Percentiles rank a stretch among this genome's conserved stretches.
Conservation (phyloP, 2,329 filamentous ascomycete genomes). For the Akanthomyces dipterigenus region DNA sequence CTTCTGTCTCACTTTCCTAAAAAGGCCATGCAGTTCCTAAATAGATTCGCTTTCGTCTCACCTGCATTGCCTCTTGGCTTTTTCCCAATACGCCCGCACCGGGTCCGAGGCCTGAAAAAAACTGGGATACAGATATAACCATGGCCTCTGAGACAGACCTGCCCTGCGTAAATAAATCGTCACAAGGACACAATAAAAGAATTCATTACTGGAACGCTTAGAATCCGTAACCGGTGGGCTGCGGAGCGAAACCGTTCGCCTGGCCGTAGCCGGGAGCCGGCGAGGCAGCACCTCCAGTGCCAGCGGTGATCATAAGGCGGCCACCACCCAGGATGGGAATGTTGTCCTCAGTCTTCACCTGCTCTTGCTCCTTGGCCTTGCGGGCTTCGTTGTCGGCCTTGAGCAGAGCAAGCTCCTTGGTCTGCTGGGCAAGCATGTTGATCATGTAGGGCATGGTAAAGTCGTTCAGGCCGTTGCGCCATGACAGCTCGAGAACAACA, state of each 20-base stretch:
- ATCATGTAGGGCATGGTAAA: conserved; percentile 99
- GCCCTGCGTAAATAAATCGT: neutral
- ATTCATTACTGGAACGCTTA: conserved; percentile 27
- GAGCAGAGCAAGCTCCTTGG: conserved; percentile 71
- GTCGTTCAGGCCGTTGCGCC: conserved; percentile 89
- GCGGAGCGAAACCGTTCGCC: conserved; percentile 81
- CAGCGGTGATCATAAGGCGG: conserved; percentile 93
- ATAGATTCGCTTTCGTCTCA: conserved; percentile 4
- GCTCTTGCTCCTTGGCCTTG: conserved; percentile 64
- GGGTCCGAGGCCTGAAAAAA: neutral
- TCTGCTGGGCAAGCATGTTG: conserved; percentile 91
- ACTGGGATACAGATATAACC: conserved; percentile 1
- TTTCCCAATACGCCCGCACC: neutral
- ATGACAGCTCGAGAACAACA: conserved; percentile 90
- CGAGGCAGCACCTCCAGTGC: conserved; percentile 55
- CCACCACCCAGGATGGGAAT: conserved; percentile 86
- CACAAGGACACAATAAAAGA: neutral
- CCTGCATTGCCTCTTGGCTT: neutral
- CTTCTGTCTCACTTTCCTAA: neutral
- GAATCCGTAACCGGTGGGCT: conserved; percentile 72
- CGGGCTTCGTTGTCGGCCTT: conserved; percentile 96
- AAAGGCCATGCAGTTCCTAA: neutral
- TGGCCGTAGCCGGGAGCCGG: conserved; percentile 62
- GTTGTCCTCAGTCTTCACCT: conserved; percentile 84
- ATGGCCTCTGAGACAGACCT: neutral